Evolutionary conservation across 495 filamentous ascomycete genomes (phyloP).

Genomic region (Rhypophila decipiens): DNA sequence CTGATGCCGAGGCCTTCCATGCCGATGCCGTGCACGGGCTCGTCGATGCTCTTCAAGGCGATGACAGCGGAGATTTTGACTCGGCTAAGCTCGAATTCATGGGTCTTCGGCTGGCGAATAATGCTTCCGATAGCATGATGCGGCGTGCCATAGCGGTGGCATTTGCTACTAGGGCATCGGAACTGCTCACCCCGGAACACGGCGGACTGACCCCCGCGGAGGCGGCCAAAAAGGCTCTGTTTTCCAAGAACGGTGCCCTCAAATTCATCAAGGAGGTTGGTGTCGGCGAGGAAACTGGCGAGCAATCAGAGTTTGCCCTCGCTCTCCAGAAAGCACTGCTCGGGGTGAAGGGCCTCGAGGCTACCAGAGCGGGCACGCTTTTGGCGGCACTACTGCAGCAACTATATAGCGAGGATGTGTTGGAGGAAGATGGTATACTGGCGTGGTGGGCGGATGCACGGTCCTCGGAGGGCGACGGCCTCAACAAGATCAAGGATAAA

Average conservation of each 20-base stretch:
- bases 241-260: conserved; percentile 36
- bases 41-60: conserved; percentile 62
- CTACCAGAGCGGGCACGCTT: conserved; percentile 48
- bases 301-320: conserved; percentile 78
- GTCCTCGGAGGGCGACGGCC: conserved; percentile 54
- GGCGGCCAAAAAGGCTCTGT: conserved; percentile 56
- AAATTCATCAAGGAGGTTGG: conserved; percentile 49
- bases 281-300: conserved; percentile 41
- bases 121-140: conserved; percentile 82
- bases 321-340: conserved; percentile 74
- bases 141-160: conserved; percentile 78
- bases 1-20: conserved; percentile 64
- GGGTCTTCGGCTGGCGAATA: conserved; percentile 76
- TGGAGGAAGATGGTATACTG: conserved; percentile 84
- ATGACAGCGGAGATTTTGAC: conserved; percentile 63
- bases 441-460: conserved; percentile 79
- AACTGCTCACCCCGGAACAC: conserved; percentile 57
- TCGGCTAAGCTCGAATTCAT: conserved; percentile 86
- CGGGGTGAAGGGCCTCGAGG: conserved; percentile 46
- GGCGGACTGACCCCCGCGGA: conserved; percentile 49
- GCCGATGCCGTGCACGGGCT: conserved; percentile 79
- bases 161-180: conserved; percentile 73
- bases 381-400: conserved; percentile 71
- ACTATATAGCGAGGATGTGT: conserved; percentile 74
- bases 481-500: conserved; percentile 64